Percentiles rank a stretch among this genome's conserved stretches.
These are phyloP conservation scores for Aspergillus sclerotialis DNA, from an alignment of 2,329 filamentous ascomycete species.

Conservation along the genomic window DNA sequence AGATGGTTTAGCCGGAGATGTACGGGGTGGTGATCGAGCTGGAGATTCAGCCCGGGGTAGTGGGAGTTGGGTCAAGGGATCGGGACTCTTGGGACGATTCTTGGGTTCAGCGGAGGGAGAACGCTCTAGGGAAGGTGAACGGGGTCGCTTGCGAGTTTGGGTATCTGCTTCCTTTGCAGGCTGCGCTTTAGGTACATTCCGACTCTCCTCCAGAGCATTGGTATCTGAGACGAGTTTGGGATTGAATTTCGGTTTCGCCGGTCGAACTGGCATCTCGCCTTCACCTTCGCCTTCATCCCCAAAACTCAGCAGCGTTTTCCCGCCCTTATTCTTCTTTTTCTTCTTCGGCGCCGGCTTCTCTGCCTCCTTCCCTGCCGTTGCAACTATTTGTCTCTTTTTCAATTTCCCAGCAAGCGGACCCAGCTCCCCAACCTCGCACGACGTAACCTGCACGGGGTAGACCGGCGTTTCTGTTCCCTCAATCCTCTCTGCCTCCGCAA, in stretches of 20 bases:
- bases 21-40: constrained; percentile 23
- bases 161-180: constrained; percentile 7
- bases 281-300: constrained; percentile 39
- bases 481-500: constrained; percentile 78
- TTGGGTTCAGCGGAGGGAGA: constrained; percentile 20
- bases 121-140: constrained; percentile 25
- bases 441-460: constrained; percentile 70
- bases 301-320: constrained; percentile 42
- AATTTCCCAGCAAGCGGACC: constrained; percentile 40
- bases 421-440: constrained; percentile 39
- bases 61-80: constrained; percentile 39
- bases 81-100: constrained; percentile 30
- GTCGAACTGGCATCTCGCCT: constrained; percentile 27
- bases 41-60: constrained; percentile 39
- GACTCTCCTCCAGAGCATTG: constrained; percentile 11
- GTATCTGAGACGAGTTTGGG: constrained; percentile 35
- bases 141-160: constrained; percentile 22
- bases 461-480: constrained; percentile 74
- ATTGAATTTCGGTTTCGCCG: constrained; percentile 44
- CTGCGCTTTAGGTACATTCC: constrained; percentile 7
- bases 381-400: constrained; percentile 34
- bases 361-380: constrained; percentile 15
- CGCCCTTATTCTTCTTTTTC: constrained; percentile 37
- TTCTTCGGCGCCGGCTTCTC: constrained; percentile 29
- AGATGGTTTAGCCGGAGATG: constrained; percentile 26